Conservation (phyloP, 495 filamentous ascomycete genomes). For the Penicillium parvum region DNA sequence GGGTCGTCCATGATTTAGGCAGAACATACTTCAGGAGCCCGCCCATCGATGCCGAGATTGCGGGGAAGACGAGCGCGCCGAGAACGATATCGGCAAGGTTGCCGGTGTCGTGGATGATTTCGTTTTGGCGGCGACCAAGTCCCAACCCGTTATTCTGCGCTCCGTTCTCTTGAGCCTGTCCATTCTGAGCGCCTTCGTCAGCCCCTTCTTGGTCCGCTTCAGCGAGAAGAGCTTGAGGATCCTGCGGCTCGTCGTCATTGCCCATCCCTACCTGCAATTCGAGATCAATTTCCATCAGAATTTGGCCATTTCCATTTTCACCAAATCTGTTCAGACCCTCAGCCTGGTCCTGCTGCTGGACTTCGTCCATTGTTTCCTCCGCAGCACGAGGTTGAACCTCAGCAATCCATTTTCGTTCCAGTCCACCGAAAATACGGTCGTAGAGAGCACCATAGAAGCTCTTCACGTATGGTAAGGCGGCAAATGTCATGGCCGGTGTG, state of each 20-base stretch:
- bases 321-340: constrained; percentile 37
- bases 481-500: constrained; percentile 64
- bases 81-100: constrained; percentile 53
- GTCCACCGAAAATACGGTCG: constrained; percentile 54
- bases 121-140: constrained; percentile 37
- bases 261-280: constrained; percentile 41
- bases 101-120: constrained; percentile 48
- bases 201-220: constrained; percentile 17
- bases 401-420: constrained; percentile 62
- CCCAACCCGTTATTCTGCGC: constrained; percentile 29
- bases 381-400: constrained; percentile 61
- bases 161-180: constrained; percentile 27
- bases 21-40: constrained; percentile 59
- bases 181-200: constrained; percentile 20
- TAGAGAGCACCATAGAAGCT: constrained; percentile 64
- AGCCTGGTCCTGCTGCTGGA: constrained; percentile 41
- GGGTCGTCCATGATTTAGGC: constrained; percentile 59
- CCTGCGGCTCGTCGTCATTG: constrained; percentile 27
- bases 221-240: constrained; percentile 15
- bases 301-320: constrained; percentile 36
- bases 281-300: constrained; percentile 45
- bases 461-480: constrained; percentile 63
- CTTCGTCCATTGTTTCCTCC: constrained; percentile 45
- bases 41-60: constrained; percentile 61
- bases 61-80: constrained; percentile 60